Base-by-base conservation (phyloP, 805 yeast genomes). In the Wickerhamomyces bisporus region DNA sequence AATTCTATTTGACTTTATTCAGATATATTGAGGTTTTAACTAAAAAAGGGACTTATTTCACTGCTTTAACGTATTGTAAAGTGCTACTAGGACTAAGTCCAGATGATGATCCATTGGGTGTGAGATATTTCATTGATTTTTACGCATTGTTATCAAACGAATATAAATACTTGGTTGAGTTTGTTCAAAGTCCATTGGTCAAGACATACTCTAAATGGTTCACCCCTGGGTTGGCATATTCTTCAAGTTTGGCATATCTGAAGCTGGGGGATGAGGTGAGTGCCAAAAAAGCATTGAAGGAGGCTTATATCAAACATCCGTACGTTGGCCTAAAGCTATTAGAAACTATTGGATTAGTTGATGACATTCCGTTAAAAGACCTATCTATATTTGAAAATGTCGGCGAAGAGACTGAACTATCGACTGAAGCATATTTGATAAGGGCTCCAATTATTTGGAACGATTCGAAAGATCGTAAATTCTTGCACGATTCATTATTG, bases 91-190 rank as follows among this genome's bases (percentile, higher is more conserved):
- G 88, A 2, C 62, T 88, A 23, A 68, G 76, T 26, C 95, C 95
- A 1, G 70, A 78, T 2, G 85, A 81, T 40, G 96, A 88, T 63
- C 95, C 95, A 2, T 64, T 81, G 36, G 95, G 95, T 17, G 87
- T 82, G 11, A 70, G 95, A 45, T 81, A 81, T 52, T 84, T 86
- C 57, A 78, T 88, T 48, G 96, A 88, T 55, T 79, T 74, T 52
- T 87, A 84, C 53, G 80, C 91, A 3, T 62, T 85, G 3, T 63
- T 77, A 60, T 67, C 85, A 26, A 79, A 71, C 24, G 86, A 86
- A 43, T 77, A 71, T 52, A 65, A 75, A 41, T 86, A 76, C 57
- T 54, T 87, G 47, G 65, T 79, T 11, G 73, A 76, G 15, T 60
- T 86, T 25, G 70, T 70, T 2, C 62, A 73, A 11, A 75, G 85